Percentiles rank a stretch among this genome's conserved stretches.
These are phyloP conservation scores for thale cress (Arabidopsis thaliana) DNA, from an alignment of 345 rosid species.

Conservation along the genomic window TAIR10.1 NC_003071.7:11302001-11302500, in stretches of 20 bases:
- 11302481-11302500: too few species aligned
- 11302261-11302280: too few species aligned
- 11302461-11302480: too few species aligned
- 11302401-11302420: too few species aligned
- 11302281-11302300: too few species aligned
- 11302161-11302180: conserved; percentile 18
- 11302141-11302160: conserved; percentile 2
- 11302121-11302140: conserved; percentile 4
- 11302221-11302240: neutral
- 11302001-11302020: conserved; percentile 67
- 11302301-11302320: too few species aligned
- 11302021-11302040: conserved; percentile 70
- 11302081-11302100: neutral
- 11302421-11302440: too few species aligned
- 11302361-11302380: too few species aligned
- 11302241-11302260: neutral
- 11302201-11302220: neutral
- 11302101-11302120: neutral
- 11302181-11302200: neutral
- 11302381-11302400: too few species aligned
- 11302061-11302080: conserved; percentile 50
- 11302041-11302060: conserved; percentile 71
- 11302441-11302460: too few species aligned
- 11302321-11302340: too few species aligned
- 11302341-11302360: too few species aligned